These are phyloP conservation scores for Blastocystis sp. DNA, from an alignment of 352 stramenopile genomes.

Conservation along the genomic window DNA sequence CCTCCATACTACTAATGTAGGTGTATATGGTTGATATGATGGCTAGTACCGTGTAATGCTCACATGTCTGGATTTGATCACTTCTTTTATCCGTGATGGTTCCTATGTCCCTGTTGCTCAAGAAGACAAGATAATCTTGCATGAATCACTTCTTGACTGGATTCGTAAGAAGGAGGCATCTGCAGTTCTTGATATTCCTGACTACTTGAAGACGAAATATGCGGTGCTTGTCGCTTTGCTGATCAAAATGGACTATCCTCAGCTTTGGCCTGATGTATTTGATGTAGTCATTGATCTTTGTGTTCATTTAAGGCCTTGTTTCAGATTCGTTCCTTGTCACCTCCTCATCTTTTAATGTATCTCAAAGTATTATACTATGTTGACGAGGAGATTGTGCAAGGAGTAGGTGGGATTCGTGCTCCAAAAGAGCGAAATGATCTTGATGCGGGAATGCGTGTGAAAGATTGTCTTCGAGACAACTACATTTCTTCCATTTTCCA, in stretches of 20 bases:
- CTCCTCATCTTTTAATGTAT: slow-evolving; percentile 40
- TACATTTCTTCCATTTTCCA: slow-evolving; percentile 43
- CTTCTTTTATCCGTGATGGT: slow-evolving; percentile 54
- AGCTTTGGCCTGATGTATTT: slow-evolving; percentile 50
- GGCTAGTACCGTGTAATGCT: slow-evolving; percentile 52
- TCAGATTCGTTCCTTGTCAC: slow-evolving; percentile 13
- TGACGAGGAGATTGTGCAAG: slow-evolving; percentile 56
- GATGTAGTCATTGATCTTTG: background rate
- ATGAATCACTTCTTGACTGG: slow-evolving; percentile 38
- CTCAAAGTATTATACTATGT: slow-evolving; percentile 49
- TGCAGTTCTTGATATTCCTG: background rate
- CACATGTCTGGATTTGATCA: slow-evolving; percentile 40
- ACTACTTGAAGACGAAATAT: slow-evolving; percentile 53
- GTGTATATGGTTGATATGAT: background rate
- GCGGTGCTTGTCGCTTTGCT: slow-evolving; percentile 1
- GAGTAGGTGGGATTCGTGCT: slow-evolving; percentile 19
- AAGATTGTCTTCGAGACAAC: slow-evolving; percentile 54
- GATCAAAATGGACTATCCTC: slow-evolving; percentile 62
- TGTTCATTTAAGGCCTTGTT: slow-evolving; percentile 1
- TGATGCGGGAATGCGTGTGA: slow-evolving; percentile 27
- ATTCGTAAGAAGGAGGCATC: background rate
- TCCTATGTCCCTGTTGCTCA: background rate
- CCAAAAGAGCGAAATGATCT: slow-evolving; percentile 11
- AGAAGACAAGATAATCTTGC: slow-evolving; percentile 32
- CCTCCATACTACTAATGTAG: background rate